Evolutionary conservation across 768 basidiomycete genomes (phyloP).

Genomic region (Aureoboletus auriporus): DNA sequence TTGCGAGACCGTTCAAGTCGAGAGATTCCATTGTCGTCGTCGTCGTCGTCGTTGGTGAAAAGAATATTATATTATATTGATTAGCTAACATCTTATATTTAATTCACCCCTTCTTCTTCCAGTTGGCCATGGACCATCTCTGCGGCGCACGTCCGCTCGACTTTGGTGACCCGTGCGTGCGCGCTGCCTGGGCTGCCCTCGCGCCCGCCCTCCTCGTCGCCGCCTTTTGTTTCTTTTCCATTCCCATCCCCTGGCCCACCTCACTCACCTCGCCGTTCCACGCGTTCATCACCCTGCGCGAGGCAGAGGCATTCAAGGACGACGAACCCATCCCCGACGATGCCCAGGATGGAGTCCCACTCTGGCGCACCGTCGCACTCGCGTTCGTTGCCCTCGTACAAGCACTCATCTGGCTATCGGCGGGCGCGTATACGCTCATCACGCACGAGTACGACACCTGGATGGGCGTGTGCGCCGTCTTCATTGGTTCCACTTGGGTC

Average conservation of each 20-base stretch:
- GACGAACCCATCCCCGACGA: not conserved
- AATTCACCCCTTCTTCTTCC: too few species aligned
- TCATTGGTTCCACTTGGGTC: conserved; percentile 59
- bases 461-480: conserved; percentile 38
- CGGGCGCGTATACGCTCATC: conserved; percentile 49
- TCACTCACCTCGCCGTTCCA: conserved; percentile 29
- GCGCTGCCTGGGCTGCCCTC: conserved; percentile 49
- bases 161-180: conserved; percentile 43
- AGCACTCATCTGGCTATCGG: conserved; percentile 54
- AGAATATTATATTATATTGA: not conserved
- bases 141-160: conserved; percentile 30
- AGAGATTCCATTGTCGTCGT: conserved; percentile 59
- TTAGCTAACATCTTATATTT: not conserved
- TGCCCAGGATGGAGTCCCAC: conserved; percentile 28
- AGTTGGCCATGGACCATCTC: not conserved
- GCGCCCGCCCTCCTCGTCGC: conserved; percentile 46
- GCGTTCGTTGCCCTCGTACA: conserved; percentile 53
- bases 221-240: conserved; percentile 35
- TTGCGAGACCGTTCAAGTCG: conserved; percentile 75
- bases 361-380: conserved; percentile 63
- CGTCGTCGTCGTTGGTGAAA: not conserved
- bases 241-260: conserved; percentile 27
- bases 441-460: conserved; percentile 34
- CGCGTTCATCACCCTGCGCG: conserved; percentile 46
- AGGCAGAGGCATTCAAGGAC: conserved; percentile 49